Conservation (phyloP, 768 basidiomycete species). For the Agrocybe praecox region DNA sequence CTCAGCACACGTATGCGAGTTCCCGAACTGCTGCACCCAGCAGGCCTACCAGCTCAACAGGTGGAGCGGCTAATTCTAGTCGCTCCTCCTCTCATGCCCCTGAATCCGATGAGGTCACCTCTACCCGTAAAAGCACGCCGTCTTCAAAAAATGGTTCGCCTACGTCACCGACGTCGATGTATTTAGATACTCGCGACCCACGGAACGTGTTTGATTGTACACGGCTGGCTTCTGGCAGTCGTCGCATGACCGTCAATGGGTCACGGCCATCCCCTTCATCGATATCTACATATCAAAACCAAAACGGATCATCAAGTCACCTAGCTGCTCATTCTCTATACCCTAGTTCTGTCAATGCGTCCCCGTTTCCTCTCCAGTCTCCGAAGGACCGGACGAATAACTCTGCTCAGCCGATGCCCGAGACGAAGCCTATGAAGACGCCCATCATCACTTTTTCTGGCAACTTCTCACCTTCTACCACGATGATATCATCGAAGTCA, state of each 20-base stretch:
- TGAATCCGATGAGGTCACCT: constrained; percentile 13
- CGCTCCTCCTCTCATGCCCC: constrained; percentile 13
- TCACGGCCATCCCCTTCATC: constrained; percentile 8
- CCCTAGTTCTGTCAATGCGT: constrained; percentile 4
- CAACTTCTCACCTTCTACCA: constrained; percentile 4
- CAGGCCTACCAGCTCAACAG: not conserved
- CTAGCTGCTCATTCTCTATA: constrained; percentile 6
- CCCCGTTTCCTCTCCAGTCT: constrained; percentile 2
- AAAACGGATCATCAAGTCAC: not conserved
- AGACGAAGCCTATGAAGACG: not conserved
- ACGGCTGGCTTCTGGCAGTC: constrained; percentile 23
- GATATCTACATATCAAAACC: not conserved
- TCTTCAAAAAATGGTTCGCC: constrained; percentile 13
- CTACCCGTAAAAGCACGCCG: constrained; percentile 1
- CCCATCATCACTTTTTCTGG: constrained; percentile 6
- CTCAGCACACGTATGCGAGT: constrained; percentile 28
- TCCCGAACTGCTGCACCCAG: constrained; percentile 8
- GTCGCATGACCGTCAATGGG: constrained; percentile 23
- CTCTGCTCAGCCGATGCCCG: not conserved
- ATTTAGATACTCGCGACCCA: constrained; percentile 24
- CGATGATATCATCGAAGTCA: not conserved
- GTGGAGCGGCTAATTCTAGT: not conserved
- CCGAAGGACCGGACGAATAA: not conserved
- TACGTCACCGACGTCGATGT: constrained; percentile 15
- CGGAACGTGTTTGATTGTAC: constrained; percentile 24